Evolutionary conservation across 768 basidiomycete species (phyloP), one percentile per base, ranked within the genome.

Genomic region (Podaxis sp.): DNA sequence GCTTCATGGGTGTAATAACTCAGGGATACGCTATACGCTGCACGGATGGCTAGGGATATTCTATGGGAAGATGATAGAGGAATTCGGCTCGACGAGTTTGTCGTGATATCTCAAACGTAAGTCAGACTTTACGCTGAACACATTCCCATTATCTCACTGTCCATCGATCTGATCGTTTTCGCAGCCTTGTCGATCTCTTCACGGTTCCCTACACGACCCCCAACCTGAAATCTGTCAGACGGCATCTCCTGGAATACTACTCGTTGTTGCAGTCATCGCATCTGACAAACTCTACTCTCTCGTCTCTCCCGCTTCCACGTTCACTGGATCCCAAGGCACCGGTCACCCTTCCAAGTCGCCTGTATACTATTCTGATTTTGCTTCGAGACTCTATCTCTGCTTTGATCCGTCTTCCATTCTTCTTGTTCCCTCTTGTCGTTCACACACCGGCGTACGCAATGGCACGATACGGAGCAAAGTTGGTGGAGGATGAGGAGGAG

Each of bases 41-140:
- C 94, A 5, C 86, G 91, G 59, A 98, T 96, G 90, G 93, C 95
- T 13, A 80, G 92, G 55, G 92, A 97, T 69, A 75, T 99, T 40
- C 77, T 99, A n/a, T 98, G 94, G 93, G 88, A 89, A 67, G 81
- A 85, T 61, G 89, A 93, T 61, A 81, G 82, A 62, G 81, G 84
- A 32, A 85, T 98, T 61, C 79, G 85, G 54, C 82, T 96, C 50
- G 85, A 88, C 50, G 87, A 97, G 57, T 96, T 91, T 69, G 89
- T 94, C 21, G 72, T 79, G 11, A 81, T 97, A 59, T 91, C 91
- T 13, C 97, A 99, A 71, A 95, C 93, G 96, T 98, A 76, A 66
- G 90, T 76, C 18, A 63, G 55, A 16, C 27, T 2, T 21, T 7
- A 14, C 32, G 65, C 66, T 58, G 62, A 25, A 51, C 11, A 51